phyloP scores from a whole-genome alignment of 805 yeast species.

The Saturnispora sekii region DNA sequence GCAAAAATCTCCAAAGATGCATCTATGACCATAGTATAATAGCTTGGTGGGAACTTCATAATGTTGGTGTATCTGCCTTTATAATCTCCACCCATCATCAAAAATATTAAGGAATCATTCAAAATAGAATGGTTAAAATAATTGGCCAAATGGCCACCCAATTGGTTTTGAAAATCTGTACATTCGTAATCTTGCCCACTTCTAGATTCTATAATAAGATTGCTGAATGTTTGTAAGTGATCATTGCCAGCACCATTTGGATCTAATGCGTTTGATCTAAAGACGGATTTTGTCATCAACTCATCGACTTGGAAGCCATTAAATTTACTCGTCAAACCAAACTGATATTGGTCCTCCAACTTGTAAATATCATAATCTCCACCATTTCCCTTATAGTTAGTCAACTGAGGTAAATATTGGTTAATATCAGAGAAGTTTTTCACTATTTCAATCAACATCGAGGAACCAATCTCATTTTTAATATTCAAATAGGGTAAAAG shows the following conservation, averaged over 20 bases:
- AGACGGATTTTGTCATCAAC: slow-evolving; percentile 21
- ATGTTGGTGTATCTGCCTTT: slow-evolving; percentile 28
- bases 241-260: slow-evolving; percentile 20
- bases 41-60: slow-evolving; percentile 31
- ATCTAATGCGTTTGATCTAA: not conserved
- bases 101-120: slow-evolving; percentile 31
- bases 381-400: slow-evolving; percentile 5
- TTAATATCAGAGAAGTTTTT: slow-evolving; percentile 23
- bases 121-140: slow-evolving; percentile 34
- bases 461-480: slow-evolving; percentile 25
- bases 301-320: slow-evolving; percentile 25
- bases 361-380: slow-evolving; percentile 26
- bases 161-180: slow-evolving; percentile 22
- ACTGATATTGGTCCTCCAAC: slow-evolving; percentile 30
- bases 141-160: slow-evolving; percentile 26
- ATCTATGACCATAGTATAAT: slow-evolving; percentile 54
- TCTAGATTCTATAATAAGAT: slow-evolving; percentile 16
- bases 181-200: not conserved
- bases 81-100: slow-evolving; percentile 20
- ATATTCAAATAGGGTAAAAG: slow-evolving; percentile 26
- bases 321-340: slow-evolving; percentile 35
- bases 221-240: slow-evolving; percentile 16
- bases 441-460: slow-evolving; percentile 26
- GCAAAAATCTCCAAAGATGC: slow-evolving; percentile 70
- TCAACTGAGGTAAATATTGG: not conserved